Evolutionary conservation across 2,329 filamentous ascomycete genomes (phyloP), one percentile per base, ranked within the genome.

Genomic region (Microdochium paspali): DNA sequence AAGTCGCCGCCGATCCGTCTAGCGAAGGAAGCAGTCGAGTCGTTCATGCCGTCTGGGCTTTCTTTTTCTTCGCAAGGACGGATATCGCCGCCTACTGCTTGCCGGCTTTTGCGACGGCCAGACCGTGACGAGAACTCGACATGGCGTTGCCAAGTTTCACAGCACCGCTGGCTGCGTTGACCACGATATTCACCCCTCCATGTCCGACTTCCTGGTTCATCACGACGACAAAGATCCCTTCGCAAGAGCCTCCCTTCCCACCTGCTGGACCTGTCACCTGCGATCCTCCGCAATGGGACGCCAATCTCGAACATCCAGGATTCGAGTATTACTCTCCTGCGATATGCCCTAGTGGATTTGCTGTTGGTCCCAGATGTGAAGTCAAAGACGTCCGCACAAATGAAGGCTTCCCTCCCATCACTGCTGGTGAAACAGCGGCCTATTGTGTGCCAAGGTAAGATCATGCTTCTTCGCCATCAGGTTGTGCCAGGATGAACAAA

Each of bases 281-380:
- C 48, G 58, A 66, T 47, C 66, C 65, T 18, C 66, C 67, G 0
- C 50, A 48, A 2, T 71, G 66, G 66, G 45, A 40, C 1, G 46
- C 50, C 40, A 67, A 68, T 50, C 49, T 70, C 24, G 55, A 56
- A 4, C 55, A 54, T 31, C 55, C 59, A 23, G 67, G 66, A 12
- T 69, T 69, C 47, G 54, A 58, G 40, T 65, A 63, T 51, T 69
- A 67, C 52, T 68, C 66, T n/a, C 65, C 66, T 0, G 65, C 65
- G 24, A 62, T 68, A 46, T 69, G 66, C 45, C 66, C 66, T 0
- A 53, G 50, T n/a, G 65, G 65, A 5, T 68, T 69, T 51, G 51
- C 50, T 15, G 62, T 63, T 25, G 66, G 64, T 2, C 50, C 53
- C 3, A 53, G 49, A 40, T 67, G 64, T 47, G 51, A 55, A 4